Evolutionary conservation across 106 monocot species (phyloP), one percentile per base, ranked within the genome.

Genomic region (Dendrobium huoshanense): DNA sequence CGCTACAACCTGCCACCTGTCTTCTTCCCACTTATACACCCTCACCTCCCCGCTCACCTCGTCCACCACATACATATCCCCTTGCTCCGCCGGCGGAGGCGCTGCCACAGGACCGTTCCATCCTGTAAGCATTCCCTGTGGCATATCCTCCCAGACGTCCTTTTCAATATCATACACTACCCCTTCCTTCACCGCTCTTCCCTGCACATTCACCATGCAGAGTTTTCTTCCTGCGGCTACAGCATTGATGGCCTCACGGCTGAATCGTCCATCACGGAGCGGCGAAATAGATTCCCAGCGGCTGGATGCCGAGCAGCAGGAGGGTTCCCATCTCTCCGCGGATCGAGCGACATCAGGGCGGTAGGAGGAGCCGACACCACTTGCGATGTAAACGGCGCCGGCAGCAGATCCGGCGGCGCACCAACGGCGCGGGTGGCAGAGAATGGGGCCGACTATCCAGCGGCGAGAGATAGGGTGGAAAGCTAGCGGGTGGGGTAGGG

Each of bases 341-440:
- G 89, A 91, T 27, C 91, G 77, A 7, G 95, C 93, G 54, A 88
- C 85, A 24, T 79, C 82, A 4, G 89, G 16, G 82, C 84, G 75
- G 91, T 91, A 91, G 2, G 73, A 67, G 27, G 78, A 11, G 75
- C 89, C 87, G 80, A 93, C 85, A 19, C 95, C 95, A 82, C 89
- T 86, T 31, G 81, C 87, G 81, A 93, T 29, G 86, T 81, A 95
- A 51, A 93, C 42, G 9, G 42, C 51, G 9, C 83, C 87, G 27
- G 55, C 77, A 77, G 80, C 65, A 75, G 79, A 18, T 0, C 85
- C 89, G 54, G 86, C 81, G 9, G 82, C 93, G 84, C 95, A 96
- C 95, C 95, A 96, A 4, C 95, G 93, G 82, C 95, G 93, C 0
- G 95, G 91, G 29, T 76, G 15, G 78, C 79, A 80, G 73, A 91